phyloP scores from a whole-genome alignment of 2,329 filamentous ascomycete species.

The Aspergillaceae sp. region DNA sequence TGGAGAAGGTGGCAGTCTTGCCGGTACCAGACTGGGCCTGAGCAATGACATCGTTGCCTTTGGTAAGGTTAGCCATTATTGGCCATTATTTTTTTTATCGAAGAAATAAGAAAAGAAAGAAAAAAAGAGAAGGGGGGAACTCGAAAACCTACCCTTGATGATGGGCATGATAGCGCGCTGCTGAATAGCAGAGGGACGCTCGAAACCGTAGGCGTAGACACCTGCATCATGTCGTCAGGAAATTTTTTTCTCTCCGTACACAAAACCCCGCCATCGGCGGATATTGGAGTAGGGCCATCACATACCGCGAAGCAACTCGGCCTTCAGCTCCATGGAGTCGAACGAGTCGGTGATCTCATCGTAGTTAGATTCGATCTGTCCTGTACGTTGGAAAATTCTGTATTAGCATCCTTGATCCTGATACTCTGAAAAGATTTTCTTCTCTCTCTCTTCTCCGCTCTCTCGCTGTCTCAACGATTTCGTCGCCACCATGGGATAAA shows the following conservation, averaged over 20 bases:
- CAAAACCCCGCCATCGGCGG: slow-evolving; percentile 13
- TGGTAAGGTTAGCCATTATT: slow-evolving; percentile 1
- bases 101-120: neutral
- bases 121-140: too few relatives aligned
- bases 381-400: slow-evolving; percentile 41
- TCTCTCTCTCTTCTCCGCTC: slow-evolving; percentile 3
- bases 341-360: slow-evolving; percentile 99
- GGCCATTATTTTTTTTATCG: neutral
- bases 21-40: slow-evolving; percentile 99
- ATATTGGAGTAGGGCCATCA: slow-evolving; percentile 15
- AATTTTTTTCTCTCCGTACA: slow-evolving; percentile 8
- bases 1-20: slow-evolving; percentile 99
- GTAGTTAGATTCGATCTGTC: slow-evolving; percentile 99
- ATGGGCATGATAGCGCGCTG: slow-evolving; percentile 99
- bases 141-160: slow-evolving; percentile 73
- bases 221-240: slow-evolving; percentile 40
- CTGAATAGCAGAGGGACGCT: slow-evolving; percentile 98
- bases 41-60: slow-evolving; percentile 96
- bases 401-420: neutral
- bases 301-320: slow-evolving; percentile 90
- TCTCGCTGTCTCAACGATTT: neutral
- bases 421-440: slow-evolving; percentile 2
- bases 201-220: slow-evolving; percentile 99
- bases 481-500: slow-evolving; percentile 3
- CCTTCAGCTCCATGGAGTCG: slow-evolving; percentile 94